Evolutionary conservation across 495 filamentous ascomycete species (phyloP).

Genomic region (Hypoxylon cercidicola): DNA sequence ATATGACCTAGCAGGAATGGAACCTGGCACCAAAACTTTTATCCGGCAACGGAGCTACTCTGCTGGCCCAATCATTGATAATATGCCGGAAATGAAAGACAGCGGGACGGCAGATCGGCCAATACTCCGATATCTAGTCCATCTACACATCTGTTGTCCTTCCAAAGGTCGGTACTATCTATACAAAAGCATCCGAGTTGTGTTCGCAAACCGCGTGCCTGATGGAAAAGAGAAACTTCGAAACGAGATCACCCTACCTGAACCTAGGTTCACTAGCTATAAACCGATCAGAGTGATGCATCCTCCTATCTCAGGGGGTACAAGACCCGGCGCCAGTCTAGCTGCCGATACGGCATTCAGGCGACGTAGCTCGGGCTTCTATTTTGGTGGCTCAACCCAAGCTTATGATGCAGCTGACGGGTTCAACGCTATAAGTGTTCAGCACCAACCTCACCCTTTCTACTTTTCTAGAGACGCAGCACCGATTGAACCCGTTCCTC

Average conservation of each 20-base stretch:
- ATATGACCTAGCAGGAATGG: conserved; percentile 96
- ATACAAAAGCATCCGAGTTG: conserved; percentile 90
- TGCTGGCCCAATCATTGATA: conserved; percentile 83
- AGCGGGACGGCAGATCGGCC: conserved; percentile 69
- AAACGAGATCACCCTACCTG: conserved; percentile 90
- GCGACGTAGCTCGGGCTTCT: conserved; percentile 66
- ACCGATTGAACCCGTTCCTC: conserved; percentile 53
- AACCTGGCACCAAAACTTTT: conserved; percentile 94
- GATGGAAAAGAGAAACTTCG: conserved; percentile 94
- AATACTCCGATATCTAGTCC: conserved; percentile 88
- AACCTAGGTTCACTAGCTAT: conserved; percentile 87
- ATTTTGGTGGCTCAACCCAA: conserved; percentile 48
- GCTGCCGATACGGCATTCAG: conserved; percentile 66
- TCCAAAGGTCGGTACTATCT: conserved; percentile 86
- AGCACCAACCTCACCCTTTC: conserved; percentile 31
- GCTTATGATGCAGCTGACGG: conserved; percentile 51
- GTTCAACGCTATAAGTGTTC: conserved; percentile 40
- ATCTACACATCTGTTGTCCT: conserved; percentile 92
- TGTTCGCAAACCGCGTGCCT: conserved; percentile 97
- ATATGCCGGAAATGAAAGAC: conserved; percentile 55
- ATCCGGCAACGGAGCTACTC: conserved; percentile 95
- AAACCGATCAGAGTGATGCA: conserved; percentile 69
- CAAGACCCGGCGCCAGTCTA: conserved; percentile 52
- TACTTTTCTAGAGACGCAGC: conserved; percentile 31
- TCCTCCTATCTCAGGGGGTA: conserved; percentile 42